These are phyloP conservation scores for Apiotrichum veenhuisii DNA, from an alignment of 1,284 basidiomycete species.

Conservation along the genomic window DNA sequence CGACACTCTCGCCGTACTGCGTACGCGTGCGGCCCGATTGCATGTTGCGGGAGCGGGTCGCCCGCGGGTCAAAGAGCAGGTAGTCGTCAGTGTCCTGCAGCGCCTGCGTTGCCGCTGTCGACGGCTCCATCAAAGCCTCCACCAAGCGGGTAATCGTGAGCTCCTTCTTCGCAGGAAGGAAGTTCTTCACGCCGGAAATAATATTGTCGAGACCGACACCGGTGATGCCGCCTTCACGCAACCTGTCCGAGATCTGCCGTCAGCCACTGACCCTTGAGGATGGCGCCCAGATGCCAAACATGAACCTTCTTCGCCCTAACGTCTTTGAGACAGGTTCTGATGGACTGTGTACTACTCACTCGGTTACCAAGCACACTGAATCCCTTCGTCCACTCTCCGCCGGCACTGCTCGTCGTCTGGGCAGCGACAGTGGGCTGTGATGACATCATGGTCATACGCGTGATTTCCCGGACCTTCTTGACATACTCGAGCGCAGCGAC, in stretches of 20 bases:
- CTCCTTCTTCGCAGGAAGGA: slow-evolving; percentile 92
- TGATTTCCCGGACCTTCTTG: slow-evolving; percentile 84
- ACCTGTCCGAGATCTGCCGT: slow-evolving; percentile 67
- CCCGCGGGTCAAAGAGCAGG: slow-evolving; percentile 86
- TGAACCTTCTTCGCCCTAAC: no score
- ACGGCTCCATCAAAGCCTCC: slow-evolving; percentile 95
- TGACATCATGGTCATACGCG: slow-evolving; percentile 78
- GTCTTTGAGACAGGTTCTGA: background rate
- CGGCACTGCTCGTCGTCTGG: slow-evolving; percentile 39
- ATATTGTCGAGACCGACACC: slow-evolving; percentile 76
- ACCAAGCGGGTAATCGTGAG: slow-evolving; percentile 87
- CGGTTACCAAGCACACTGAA: slow-evolving; percentile 88
- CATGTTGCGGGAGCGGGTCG: slow-evolving; percentile 58
- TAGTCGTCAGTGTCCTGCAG: slow-evolving; percentile 96
- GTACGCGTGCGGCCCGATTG: slow-evolving; percentile 50
- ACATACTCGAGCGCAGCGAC: slow-evolving; percentile 89
- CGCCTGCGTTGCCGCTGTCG: slow-evolving; percentile 84
- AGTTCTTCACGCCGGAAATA: slow-evolving; percentile 96
- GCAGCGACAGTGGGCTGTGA: slow-evolving; percentile 66
- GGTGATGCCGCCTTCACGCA: slow-evolving; percentile 80
- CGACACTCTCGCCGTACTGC: slow-evolving; percentile 79
- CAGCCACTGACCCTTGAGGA: slow-evolving; percentile 5
- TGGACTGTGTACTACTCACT: slow-evolving; percentile 53
- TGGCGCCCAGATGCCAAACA: no score
- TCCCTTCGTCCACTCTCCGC: slow-evolving; percentile 64